Conservation (phyloP, 805 yeast genomes). For the Isabelozyma heimii region DNA sequence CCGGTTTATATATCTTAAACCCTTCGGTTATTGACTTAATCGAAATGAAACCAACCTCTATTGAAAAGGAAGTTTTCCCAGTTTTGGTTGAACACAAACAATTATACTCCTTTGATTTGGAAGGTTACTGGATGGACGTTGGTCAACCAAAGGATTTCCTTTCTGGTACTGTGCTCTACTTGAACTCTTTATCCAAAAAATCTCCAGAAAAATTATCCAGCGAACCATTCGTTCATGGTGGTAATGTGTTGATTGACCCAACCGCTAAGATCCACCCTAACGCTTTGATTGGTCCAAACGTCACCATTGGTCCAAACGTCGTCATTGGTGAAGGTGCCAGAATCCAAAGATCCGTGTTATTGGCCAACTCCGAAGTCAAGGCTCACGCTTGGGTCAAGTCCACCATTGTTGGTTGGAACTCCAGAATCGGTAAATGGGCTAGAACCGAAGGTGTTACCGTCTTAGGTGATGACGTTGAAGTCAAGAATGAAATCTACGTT, state of each 20-base stretch:
- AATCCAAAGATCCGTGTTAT: slow-evolving; percentile 90
- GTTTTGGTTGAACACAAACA: slow-evolving; percentile 82
- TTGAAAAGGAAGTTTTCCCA: slow-evolving; percentile 99
- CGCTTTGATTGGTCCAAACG: slow-evolving; percentile 98
- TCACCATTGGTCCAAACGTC: slow-evolving; percentile 95
- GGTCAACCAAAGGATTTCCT: slow-evolving; percentile 99
- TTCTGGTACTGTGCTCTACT: slow-evolving; percentile 90
- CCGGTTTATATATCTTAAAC: slow-evolving; percentile 97
- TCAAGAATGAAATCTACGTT: slow-evolving; percentile 96
- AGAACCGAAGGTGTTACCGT: slow-evolving; percentile 97
- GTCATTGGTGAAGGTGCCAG: slow-evolving; percentile 98
- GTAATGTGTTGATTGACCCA: slow-evolving; percentile 93
- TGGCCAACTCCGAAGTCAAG: slow-evolving; percentile 86
- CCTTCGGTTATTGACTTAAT: slow-evolving; percentile 96
- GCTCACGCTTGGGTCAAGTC: slow-evolving; percentile 98
- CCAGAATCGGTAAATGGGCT: slow-evolving; percentile 98
- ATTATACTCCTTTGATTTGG: slow-evolving; percentile 93
- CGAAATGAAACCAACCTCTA: slow-evolving; percentile 97
- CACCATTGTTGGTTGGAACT: slow-evolving; percentile 99
- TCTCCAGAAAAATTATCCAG: slow-evolving; percentile 63
- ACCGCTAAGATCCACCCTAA: slow-evolving; percentile 88
- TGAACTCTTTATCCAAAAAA: slow-evolving; percentile 82
- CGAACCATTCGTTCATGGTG: slow-evolving; percentile 78
- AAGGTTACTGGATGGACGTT: slow-evolving; percentile 99
- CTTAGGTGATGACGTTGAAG: slow-evolving; percentile 97